Percentiles rank a stretch among this genome's conserved stretches.
These are phyloP conservation scores for Vitis labrusca DNA, from an alignment of 164 flowering plant species.

Conservation along the genomic window DNA sequence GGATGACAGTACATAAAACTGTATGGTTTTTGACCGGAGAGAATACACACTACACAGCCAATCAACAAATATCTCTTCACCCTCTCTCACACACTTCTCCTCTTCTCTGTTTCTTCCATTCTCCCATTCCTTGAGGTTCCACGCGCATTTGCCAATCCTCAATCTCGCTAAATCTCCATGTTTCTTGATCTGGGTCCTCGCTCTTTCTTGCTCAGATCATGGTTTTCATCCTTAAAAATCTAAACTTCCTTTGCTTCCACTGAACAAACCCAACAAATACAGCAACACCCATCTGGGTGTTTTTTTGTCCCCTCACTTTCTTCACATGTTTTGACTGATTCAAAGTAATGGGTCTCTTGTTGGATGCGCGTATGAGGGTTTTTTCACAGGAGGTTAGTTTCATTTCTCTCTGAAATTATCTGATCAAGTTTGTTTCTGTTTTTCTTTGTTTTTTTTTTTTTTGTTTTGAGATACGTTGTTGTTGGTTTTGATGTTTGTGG, in stretches of 20 bases:
- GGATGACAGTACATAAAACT: no score
- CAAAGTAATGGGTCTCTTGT: conserved; percentile 16
- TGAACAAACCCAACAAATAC: not conserved
- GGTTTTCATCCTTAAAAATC: conserved; percentile 2
- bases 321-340: conserved; percentile 12
- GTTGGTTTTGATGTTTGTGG: not conserved
- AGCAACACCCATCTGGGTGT: conserved; percentile 10
- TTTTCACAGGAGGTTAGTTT: conserved; percentile 15
- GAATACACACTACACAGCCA: conserved; percentile 15
- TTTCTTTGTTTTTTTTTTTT: not conserved
- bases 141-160: conserved; percentile 9
- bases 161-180: conserved; percentile 14
- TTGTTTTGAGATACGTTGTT: not conserved
- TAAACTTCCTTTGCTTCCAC: not conserved
- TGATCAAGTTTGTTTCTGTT: not conserved
- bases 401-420: not conserved
- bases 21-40: no score
- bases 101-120: conserved; percentile 1
- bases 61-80: conserved; percentile 29
- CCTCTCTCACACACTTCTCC: conserved; percentile 10
- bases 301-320: not conserved
- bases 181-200: conserved; percentile 24
- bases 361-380: conserved; percentile 8
- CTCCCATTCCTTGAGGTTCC: not conserved
- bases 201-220: conserved; percentile 8